Percentiles rank a stretch among this genome's conserved stretches.
phyloP scores from a whole-genome alignment of 257 asterid species.

The Schizonepeta tenuifolia region DNA sequence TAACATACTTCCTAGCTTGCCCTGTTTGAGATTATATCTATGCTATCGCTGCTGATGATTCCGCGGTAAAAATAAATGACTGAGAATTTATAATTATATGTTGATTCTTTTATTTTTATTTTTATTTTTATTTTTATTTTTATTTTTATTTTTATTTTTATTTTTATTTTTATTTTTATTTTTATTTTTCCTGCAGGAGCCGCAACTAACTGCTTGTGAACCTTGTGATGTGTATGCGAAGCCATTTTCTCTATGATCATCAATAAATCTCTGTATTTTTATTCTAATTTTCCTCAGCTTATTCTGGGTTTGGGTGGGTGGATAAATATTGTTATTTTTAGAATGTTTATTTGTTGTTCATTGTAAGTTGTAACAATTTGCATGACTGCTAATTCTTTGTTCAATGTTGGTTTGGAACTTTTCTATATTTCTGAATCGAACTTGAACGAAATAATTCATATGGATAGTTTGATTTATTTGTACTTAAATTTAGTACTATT shows the following conservation, averaged over 20 bases:
- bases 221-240: slow-evolving; percentile 83
- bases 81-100: slow-evolving; percentile 14
- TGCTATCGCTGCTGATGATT: not conserved
- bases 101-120: slow-evolving; percentile 20
- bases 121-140: slow-evolving; percentile 30
- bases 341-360: slow-evolving; percentile 16
- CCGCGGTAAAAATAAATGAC: not conserved
- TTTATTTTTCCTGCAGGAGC: slow-evolving; percentile 68
- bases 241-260: slow-evolving; percentile 84
- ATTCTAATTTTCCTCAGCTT: not conserved
- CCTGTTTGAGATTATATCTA: not conserved
- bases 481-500: not conserved
- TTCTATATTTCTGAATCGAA: not conserved
- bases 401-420: not conserved
- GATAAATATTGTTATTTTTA: slow-evolving; percentile 7
- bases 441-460: not conserved
- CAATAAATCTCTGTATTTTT: not conserved
- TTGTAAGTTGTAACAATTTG: slow-evolving; percentile 14
- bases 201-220: slow-evolving; percentile 79
- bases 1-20: not conserved
- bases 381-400: not conserved
- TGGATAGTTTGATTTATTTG: not conserved
- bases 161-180: slow-evolving; percentile 30
- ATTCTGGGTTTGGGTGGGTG: not conserved
- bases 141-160: slow-evolving; percentile 29